These are phyloP conservation scores for Cairneyella variabilis DNA, from an alignment of 495 filamentous ascomycete genomes.

Conservation along the genomic window DNA sequence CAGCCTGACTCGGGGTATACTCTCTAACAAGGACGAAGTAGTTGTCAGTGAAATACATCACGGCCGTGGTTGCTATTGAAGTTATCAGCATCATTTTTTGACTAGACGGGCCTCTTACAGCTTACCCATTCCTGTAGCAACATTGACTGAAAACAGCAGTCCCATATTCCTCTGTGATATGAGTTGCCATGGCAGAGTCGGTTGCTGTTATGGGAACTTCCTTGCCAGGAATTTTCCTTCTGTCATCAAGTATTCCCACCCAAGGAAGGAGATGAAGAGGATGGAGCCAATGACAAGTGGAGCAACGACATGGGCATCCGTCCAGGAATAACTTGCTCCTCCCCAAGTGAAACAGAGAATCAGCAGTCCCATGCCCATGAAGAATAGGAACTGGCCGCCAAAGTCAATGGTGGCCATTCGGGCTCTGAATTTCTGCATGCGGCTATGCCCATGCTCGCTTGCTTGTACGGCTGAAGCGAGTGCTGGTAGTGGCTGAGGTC, in stretches of 20 bases:
- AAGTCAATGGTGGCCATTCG: constrained; percentile 48
- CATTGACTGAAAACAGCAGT: constrained; percentile 48
- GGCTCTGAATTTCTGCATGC: constrained; percentile 21
- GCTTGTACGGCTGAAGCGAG: neutral
- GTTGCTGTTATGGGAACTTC: constrained; percentile 42
- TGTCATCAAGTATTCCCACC: constrained; percentile 51
- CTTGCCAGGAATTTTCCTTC: constrained; percentile 38
- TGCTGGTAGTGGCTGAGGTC: constrained; percentile 27
- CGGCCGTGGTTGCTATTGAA: constrained; percentile 35
- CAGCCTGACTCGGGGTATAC: constrained; percentile 41
- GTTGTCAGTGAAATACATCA: constrained; percentile 58
- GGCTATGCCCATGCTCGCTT: neutral
- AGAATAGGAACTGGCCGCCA: constrained; percentile 51
- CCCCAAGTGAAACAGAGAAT: constrained; percentile 57
- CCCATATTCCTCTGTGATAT: constrained; percentile 44
- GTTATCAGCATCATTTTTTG: neutral
- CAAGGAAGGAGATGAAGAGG: constrained; percentile 40
- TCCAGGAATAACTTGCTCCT: constrained; percentile 51
- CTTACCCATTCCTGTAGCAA: constrained; percentile 40
- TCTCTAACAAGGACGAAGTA: constrained; percentile 54
- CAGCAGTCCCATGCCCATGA: constrained; percentile 53
- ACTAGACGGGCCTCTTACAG: no score
- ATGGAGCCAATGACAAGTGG: constrained; percentile 46
- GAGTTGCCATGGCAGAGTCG: constrained; percentile 55
- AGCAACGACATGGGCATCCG: constrained; percentile 41